These are phyloP conservation scores for Gastrolobium bilobum DNA, from an alignment of 306 rosid genomes.

Conservation along the genomic window DNA sequence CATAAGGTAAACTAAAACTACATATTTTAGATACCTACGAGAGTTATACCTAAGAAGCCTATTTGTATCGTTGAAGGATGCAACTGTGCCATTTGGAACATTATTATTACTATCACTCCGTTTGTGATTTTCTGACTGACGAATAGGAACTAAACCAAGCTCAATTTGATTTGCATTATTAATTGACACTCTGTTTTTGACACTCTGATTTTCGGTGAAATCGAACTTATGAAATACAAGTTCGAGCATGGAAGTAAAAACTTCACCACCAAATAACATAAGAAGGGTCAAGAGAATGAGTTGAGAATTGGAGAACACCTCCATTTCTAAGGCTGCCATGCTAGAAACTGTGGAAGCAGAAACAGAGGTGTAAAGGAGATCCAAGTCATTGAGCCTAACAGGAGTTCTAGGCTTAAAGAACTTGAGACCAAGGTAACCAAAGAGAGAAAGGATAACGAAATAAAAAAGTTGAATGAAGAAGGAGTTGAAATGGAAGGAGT, in stretches of 20 bases:
- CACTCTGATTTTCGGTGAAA: background rate
- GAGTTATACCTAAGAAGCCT: slow-evolving; percentile 28
- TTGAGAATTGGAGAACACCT: slow-evolving; percentile 53
- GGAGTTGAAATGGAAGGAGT: slow-evolving; percentile 10
- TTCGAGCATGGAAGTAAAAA: slow-evolving; percentile 66
- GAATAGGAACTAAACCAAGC: slow-evolving; percentile 35
- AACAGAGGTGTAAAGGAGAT: slow-evolving; percentile 77
- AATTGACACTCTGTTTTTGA: background rate
- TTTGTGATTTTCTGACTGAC: background rate
- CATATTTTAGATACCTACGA: slow-evolving; percentile 35
- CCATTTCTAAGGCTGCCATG: slow-evolving; percentile 77
- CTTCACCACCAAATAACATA: slow-evolving; percentile 79
- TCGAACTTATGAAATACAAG: slow-evolving; percentile 43
- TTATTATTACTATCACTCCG: background rate
- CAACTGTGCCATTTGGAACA: background rate
- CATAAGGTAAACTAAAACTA: slow-evolving; percentile 51
- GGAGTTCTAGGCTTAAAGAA: slow-evolving; percentile 50
- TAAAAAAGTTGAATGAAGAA: slow-evolving; percentile 54
- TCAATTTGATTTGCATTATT: slow-evolving; percentile 41
- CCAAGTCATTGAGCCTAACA: slow-evolving; percentile 40
- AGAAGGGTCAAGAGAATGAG: slow-evolving; percentile 53
- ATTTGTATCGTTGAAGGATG: background rate
- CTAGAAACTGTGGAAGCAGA: slow-evolving; percentile 82
- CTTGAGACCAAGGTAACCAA: slow-evolving; percentile 68
- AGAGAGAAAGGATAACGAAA: slow-evolving; percentile 51